phyloP scores from a whole-genome alignment of 306 rosid species.

The Canavalia gladiata region DNA sequence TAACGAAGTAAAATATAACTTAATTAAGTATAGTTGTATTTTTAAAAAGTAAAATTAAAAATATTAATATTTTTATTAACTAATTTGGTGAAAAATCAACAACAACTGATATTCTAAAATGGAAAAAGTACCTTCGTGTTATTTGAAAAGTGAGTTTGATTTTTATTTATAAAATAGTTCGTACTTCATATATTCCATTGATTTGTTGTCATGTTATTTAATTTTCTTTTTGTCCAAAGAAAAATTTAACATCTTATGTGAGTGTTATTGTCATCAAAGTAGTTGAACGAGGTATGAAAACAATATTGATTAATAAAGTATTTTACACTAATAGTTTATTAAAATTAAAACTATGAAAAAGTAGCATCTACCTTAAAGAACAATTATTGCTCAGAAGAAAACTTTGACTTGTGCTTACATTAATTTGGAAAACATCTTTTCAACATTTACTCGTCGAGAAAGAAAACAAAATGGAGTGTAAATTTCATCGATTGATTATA shows the following conservation, averaged over 20 bases:
- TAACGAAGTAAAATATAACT: too few species aligned
- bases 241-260: not conserved
- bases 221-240: not conserved
- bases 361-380: not conserved
- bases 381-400: not conserved
- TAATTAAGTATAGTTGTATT: too few species aligned
- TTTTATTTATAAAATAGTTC: not conserved
- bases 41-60: too few species aligned
- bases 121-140: not conserved
- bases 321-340: not conserved
- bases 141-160: not conserved
- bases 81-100: not conserved
- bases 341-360: not conserved
- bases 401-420: conserved; percentile 7
- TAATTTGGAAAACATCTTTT: conserved; percentile 26
- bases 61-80: too few species aligned
- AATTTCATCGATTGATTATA: conserved; percentile 49
- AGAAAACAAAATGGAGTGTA: conserved; percentile 33
- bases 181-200: not conserved
- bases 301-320: not conserved
- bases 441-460: conserved; percentile 3
- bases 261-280: not conserved
- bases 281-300: not conserved
- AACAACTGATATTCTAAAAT: not conserved
- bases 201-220: not conserved